Evolutionary conservation across 768 basidiomycete genomes (phyloP), one percentile per base, ranked within the genome.

Genomic region (Asterophora parasitica): DNA sequence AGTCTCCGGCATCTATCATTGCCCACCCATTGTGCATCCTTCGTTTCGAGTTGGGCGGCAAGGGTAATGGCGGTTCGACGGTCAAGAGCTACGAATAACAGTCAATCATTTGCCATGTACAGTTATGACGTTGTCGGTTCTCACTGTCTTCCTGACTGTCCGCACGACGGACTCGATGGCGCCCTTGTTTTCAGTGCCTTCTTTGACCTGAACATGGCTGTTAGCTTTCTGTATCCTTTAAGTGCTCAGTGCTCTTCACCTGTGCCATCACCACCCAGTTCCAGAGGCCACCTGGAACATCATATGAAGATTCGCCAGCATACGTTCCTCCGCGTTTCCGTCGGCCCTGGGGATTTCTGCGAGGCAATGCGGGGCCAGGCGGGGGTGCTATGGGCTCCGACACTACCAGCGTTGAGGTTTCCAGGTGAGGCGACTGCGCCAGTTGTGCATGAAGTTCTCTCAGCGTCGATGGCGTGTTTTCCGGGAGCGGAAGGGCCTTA

Each of bases 111-210:
- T 11, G 8, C 16, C 13, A 7, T 20, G 17, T 17, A 30, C 15
- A 4, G 10, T n/a, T 6, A 28, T 41, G 33, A 28, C 15, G 20
- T 42, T 31, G 3, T 10, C 3, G 10, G 30, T 36, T 76, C 85
- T 48, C 52, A 84, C 89, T 53, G 78, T 74, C 67, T 85, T 90
- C 52, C 88, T 72, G 20, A 88, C 76, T 10, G 78, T 62, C 41
- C 86, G 75, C 36, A 87, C 77, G 32, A 90, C 79, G 7, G 82
- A 80, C 58, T 90, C 86, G 46, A 92, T 82, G 1, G 82, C 78
- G 5, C 88, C 90, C 57, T 83, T 76, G 46, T 77, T 81, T 69
- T 92, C 88, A 6, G 86, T 86, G 7, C 89, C 89, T 56, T 89
- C 85, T 61, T 89, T 92, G 42, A 92, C 87, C 85, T 88, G 7